These are phyloP conservation scores for Boletus sensibilis DNA, from an alignment of 768 basidiomycete genomes.

Conservation along the genomic window DNA sequence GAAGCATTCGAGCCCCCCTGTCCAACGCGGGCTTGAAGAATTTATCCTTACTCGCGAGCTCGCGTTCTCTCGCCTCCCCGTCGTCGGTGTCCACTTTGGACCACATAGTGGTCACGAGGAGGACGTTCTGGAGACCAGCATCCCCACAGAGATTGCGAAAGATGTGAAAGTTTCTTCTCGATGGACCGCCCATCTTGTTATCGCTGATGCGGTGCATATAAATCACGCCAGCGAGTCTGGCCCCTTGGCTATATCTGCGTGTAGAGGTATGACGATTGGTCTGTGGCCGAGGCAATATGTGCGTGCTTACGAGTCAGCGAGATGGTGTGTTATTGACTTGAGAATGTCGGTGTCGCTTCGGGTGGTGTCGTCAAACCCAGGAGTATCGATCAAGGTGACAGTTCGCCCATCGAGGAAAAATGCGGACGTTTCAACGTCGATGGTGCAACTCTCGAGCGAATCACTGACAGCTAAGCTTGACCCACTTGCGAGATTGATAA, in stretches of 20 bases:
- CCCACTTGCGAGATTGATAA: constrained; percentile 21
- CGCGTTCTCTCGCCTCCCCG: constrained; percentile 43
- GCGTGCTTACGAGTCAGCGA: constrained; percentile 25
- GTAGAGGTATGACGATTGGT: background rate
- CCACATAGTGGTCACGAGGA: constrained; percentile 58
- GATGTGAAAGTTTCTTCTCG: constrained; percentile 49
- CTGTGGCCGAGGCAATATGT: background rate
- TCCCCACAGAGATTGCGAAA: constrained; percentile 54
- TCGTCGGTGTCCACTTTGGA: constrained; percentile 35
- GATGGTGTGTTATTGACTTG: constrained; percentile 40
- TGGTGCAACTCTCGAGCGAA: constrained; percentile 27
- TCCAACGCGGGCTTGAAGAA: constrained; percentile 54
- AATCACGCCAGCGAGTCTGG: constrained; percentile 40
- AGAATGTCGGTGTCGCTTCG: constrained; percentile 48
- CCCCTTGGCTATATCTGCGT: constrained; percentile 27
- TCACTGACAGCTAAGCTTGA: constrained; percentile 22
- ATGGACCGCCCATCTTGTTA: constrained; percentile 48
- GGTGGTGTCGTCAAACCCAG: constrained; percentile 56
- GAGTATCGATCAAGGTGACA: constrained; percentile 55
- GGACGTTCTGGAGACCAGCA: constrained; percentile 43
- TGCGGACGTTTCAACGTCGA: constrained; percentile 32
- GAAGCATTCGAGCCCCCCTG: constrained; percentile 43
- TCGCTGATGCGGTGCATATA: constrained; percentile 54
- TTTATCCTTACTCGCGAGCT: constrained; percentile 39
- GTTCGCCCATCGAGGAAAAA: constrained; percentile 43